A percentile compares a stretch with the other conserved stretches of the same genome.
phyloP scores from a whole-genome alignment of 2,329 filamentous ascomycete genomes.

The Fusarium sp. region DNA sequence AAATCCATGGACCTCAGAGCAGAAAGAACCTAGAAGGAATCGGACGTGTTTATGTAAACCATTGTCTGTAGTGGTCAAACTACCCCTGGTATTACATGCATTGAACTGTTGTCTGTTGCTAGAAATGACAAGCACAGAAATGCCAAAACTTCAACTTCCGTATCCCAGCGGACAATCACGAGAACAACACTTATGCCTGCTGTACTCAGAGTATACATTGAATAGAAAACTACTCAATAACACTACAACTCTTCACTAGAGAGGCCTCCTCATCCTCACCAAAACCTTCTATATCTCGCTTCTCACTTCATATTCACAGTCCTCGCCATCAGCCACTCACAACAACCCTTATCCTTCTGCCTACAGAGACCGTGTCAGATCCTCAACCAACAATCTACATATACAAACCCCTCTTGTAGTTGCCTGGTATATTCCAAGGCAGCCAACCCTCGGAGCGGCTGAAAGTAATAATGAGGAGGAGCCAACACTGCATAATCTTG shows the following conservation, averaged over 20 bases:
- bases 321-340: conserved; percentile 47
- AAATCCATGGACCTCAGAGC: no score
- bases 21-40: not conserved
- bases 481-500: not conserved
- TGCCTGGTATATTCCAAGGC: conserved; percentile 22
- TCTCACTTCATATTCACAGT: not conserved
- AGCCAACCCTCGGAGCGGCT: conserved; percentile 2
- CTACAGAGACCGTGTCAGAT: conserved; percentile 33
- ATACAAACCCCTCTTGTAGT: not conserved
- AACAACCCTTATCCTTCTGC: conserved; percentile 51
- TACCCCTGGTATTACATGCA: not conserved
- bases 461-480: conserved; percentile 2
- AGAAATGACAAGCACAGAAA: not conserved
- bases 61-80: not conserved
- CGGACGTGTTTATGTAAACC: not conserved
- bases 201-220: not conserved
- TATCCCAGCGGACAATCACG: not conserved
- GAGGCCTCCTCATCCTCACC: not conserved
- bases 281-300: not conserved
- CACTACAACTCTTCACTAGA: not conserved
- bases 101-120: not conserved
- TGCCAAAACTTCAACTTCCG: conserved; percentile 2
- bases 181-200: no score
- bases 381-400: not conserved
- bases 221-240: not conserved